phyloP scores from a whole-genome alignment of 2,329 filamentous ascomycete genomes.

The Hypoxylon sp. region DNA sequence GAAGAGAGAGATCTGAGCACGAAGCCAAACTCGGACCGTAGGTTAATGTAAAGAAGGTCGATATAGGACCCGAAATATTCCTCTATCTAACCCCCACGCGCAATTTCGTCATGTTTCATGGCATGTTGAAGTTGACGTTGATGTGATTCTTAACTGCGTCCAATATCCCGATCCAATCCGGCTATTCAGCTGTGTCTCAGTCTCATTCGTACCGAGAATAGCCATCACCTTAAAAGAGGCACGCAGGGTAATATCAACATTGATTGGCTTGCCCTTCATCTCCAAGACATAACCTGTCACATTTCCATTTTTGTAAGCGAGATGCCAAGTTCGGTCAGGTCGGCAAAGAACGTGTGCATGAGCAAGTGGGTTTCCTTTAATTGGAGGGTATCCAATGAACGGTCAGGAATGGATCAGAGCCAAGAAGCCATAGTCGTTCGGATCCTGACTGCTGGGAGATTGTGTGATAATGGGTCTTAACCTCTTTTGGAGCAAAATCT shows the following conservation, averaged over 20 bases:
- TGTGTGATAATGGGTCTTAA: slow-evolving; percentile 35
- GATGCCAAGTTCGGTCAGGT: slow-evolving; percentile 42
- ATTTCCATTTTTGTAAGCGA: slow-evolving; percentile 46
- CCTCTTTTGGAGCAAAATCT: slow-evolving; percentile 30
- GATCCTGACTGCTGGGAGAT: slow-evolving; percentile 45
- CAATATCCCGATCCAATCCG: slow-evolving; percentile 45
- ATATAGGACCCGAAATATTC: slow-evolving; percentile 28
- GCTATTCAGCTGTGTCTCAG: slow-evolving; percentile 35
- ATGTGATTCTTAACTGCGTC: slow-evolving; percentile 31
- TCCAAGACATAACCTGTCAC: slow-evolving; percentile 35
- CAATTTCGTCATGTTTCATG: slow-evolving; percentile 41
- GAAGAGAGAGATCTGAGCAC: slow-evolving; percentile 26
- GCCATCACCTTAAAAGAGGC: slow-evolving; percentile 27
- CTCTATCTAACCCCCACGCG: slow-evolving; percentile 40
- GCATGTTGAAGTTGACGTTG: slow-evolving; percentile 33
- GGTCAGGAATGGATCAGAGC: slow-evolving; percentile 31
- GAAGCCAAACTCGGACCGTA: slow-evolving; percentile 40
- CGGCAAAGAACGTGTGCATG: slow-evolving; percentile 45
- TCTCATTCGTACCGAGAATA: slow-evolving; percentile 37
- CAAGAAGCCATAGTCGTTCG: slow-evolving; percentile 37
- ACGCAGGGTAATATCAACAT: slow-evolving; percentile 11
- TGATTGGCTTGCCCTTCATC: slow-evolving; percentile 34
- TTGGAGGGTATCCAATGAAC: slow-evolving; percentile 42
- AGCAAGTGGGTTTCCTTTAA: slow-evolving; percentile 35
- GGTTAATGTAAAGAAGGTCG: slow-evolving; percentile 25